These are phyloP conservation scores for Didymella exigua DNA, from an alignment of 2,329 filamentous ascomycete genomes.

Conservation along the genomic window DNA sequence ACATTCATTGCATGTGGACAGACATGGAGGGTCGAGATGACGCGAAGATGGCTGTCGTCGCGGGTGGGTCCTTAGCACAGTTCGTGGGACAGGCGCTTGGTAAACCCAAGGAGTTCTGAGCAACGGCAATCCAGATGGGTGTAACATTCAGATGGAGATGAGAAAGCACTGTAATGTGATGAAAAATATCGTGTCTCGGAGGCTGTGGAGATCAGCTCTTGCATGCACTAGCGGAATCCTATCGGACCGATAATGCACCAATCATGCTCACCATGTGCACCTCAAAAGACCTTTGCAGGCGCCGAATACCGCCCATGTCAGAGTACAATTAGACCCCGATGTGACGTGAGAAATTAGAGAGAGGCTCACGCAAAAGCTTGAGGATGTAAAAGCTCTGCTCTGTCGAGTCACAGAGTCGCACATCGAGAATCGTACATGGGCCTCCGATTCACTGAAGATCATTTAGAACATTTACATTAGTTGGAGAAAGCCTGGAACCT, in stretches of 20 bases:
- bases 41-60: neutral
- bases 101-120: neutral
- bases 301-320: neutral
- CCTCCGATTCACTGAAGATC: no score
- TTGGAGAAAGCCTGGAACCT: neutral
- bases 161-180: constrained; percentile 2
- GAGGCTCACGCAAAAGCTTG: no score
- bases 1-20: neutral
- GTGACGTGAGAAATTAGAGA: no score
- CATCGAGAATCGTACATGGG: no score
- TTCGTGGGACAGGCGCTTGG: neutral
- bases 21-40: neutral
- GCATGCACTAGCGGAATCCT: neutral
- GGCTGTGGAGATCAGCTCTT: neutral
- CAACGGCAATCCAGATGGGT: neutral
- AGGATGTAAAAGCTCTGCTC: no score
- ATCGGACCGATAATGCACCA: neutral
- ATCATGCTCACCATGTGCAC: neutral
- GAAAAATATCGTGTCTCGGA: neutral
- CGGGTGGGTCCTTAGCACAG: neutral
- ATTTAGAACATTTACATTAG: no score
- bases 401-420: no score
- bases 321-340: neutral
- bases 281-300: neutral
- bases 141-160: neutral